Evolutionary conservation across 805 yeast genomes (phyloP), one percentile per base, ranked within the genome.

Genomic region (Wickerhamomyces pijperi): DNA sequence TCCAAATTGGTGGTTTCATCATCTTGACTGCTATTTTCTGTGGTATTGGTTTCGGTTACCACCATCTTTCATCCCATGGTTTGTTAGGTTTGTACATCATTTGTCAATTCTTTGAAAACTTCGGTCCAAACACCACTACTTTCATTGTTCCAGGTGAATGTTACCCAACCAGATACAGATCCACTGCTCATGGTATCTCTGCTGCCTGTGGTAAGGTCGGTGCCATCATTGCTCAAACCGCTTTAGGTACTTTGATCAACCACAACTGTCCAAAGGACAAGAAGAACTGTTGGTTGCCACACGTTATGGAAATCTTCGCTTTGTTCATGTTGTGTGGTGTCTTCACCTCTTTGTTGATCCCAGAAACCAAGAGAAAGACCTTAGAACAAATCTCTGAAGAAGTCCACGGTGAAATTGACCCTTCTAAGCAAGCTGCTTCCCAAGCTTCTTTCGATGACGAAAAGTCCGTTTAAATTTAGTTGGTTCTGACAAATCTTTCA

Each of bases 151-250:
- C 95, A 37, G 95, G 94, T 65, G 96, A 86, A 68, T 67, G 76
- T 59, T 87, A 69, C 81, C 96, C 95, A 60, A 86, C 96, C 42
- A 79, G 95, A 72, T 86, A 85, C 67, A 82, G 95, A 78, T 85
- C 95, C 19, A 78, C 94, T 49, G 95, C 95, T 36, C 96, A 86
- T 55, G 96, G 96, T 72, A 72, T 86, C 46, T 85, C 94, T 47
- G 95, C 96, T 52, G 96, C 94, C 38, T 62, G 76, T 28, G 96
- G 95, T 70, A 86, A 86, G 62, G 69, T 85, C 53, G 96, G 95
- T 68, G 94, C 95, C 43, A 84, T 86, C 50, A 76, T 86, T 68
- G 95, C 95, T 20, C 92, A 82, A 67, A 78, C 88, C 46, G 81
- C 82, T 59, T 63, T 82, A 49, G 92, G 95, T 72, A 84, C 94